phyloP scores from a whole-genome alignment of 1,139 yeast genomes.

The Komagataea norvegica region DNA sequence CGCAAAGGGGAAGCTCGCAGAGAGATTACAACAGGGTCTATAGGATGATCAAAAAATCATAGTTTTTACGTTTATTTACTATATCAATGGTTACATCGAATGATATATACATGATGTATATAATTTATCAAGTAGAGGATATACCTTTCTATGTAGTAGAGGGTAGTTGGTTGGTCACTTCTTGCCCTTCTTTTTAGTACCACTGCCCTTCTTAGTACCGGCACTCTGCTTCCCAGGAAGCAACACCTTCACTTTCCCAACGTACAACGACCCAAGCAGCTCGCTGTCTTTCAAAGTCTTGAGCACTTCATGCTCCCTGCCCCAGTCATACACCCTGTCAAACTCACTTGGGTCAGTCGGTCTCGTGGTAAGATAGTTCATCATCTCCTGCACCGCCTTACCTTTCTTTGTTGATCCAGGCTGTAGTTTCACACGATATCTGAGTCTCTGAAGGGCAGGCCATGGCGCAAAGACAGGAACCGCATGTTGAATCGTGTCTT shows the following conservation, averaged over 20 bases:
- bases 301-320: slow-evolving; percentile 56
- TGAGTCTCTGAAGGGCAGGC: slow-evolving; percentile 67
- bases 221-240: slow-evolving; percentile 34
- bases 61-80: too few relatives aligned
- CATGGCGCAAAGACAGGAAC: slow-evolving; percentile 95
- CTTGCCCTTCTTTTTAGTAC: slow-evolving; percentile 13
- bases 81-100: too few relatives aligned
- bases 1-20: slow-evolving; percentile 83
- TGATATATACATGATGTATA: neutral
- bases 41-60: too few relatives aligned
- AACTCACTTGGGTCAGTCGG: slow-evolving; percentile 45
- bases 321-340: slow-evolving; percentile 67
- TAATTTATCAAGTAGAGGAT: neutral
- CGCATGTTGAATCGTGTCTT: slow-evolving; percentile 46
- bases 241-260: slow-evolving; percentile 42
- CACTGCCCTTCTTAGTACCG: slow-evolving; percentile 8
- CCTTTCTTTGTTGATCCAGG: slow-evolving; percentile 91
- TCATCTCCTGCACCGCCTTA: slow-evolving; percentile 67
- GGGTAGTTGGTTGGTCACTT: slow-evolving; percentile 17
- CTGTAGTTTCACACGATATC: slow-evolving; percentile 79
- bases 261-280: slow-evolving; percentile 47
- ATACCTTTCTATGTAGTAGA: neutral
- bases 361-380: slow-evolving; percentile 54
- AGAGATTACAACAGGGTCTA: slow-evolving; percentile 70
- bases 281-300: slow-evolving; percentile 55